Evolutionary conservation across 1,284 basidiomycete genomes (phyloP), one percentile per base, ranked within the genome.

Genomic region (Naganishia cerealis): DNA sequence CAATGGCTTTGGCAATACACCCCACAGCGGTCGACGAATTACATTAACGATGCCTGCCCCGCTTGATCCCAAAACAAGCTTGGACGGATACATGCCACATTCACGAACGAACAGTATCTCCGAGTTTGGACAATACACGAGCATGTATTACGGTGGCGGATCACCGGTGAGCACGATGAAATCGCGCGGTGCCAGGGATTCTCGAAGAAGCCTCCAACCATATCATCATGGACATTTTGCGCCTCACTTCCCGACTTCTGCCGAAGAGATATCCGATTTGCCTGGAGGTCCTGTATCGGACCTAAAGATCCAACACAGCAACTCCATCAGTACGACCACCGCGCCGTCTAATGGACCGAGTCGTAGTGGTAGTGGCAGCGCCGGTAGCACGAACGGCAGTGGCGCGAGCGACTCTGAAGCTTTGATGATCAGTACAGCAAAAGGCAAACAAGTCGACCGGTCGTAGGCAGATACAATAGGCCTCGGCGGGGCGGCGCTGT

Each of bases 1-100:
- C 13, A 57, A 63, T 24, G 62, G 67, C 21, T 71, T 75, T 12
- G 70, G 72, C 8, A 72, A 75, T 55, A 73, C 76, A 26, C 76
- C 77, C 0, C 75, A 77, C 72, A 71, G 74, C 48, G 75, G 75
- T 26, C 71, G 76, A 58, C 69, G 72, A 24, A 72, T 79, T 1
- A 72, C 72, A 43, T 57, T 78, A 6, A 69, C 74, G 56, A 75
- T 79, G 75, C 77, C 77, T 8, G 67, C 57, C 57, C 69, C 70
- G 46, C 70, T 78, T 1, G 74, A 65, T 42, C 55, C 59, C 18
- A 57, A 21, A 8, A 68, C 67, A 12, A 39, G 16, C 4, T 26
- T 33, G 36, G 55, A 65, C 21, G 67, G 67, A 8, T 68, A 68
- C 59, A 54, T 68, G 29, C 26, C 42, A 18, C 50, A 63, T 53